A percentile compares a stretch with the other conserved stretches of the same genome.
Conservation (phyloP, 1,284 basidiomycete species). For the Athelia psychrophila region DNA sequence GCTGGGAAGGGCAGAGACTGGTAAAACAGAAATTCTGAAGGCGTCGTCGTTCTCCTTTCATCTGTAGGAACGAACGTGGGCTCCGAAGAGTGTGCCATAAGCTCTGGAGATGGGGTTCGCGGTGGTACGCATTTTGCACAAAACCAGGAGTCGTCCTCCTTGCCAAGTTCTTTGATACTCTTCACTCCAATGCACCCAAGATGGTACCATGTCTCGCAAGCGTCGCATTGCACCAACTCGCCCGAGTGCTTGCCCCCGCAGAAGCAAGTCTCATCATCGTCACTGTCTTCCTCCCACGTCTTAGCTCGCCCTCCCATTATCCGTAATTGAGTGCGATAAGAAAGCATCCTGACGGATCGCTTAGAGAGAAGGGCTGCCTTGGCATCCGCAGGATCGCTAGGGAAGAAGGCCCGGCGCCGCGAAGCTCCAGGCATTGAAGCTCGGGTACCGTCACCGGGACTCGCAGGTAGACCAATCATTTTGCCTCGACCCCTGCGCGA, state of each 20-base stretch:
- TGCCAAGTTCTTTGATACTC: constrained; percentile 59
- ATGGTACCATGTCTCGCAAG: constrained; percentile 76
- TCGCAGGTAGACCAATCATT: constrained; percentile 45
- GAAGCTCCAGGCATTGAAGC: too few species aligned
- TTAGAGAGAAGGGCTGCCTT: constrained; percentile 67
- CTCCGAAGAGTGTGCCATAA: constrained; percentile 32
- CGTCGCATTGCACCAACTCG: constrained; percentile 74
- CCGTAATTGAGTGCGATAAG: constrained; percentile 42
- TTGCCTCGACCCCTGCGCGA: constrained; percentile 51
- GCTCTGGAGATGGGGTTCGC: constrained; percentile 34
- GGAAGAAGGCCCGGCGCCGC: constrained; percentile 37
- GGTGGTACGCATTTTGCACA: constrained; percentile 50
- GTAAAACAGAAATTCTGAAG: constrained; percentile 52
- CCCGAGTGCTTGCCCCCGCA: constrained; percentile 66
- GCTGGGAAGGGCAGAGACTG: constrained; percentile 36
- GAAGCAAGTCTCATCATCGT: constrained; percentile 58
- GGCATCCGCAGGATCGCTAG: constrained; percentile 70
- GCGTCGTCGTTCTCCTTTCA: constrained; percentile 25
- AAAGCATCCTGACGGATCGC: constrained; percentile 57
- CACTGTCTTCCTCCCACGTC: constrained; percentile 33
- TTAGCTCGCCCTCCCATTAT: constrained; percentile 22
- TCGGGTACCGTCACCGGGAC: not conserved
- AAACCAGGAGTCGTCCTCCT: constrained; percentile 74
- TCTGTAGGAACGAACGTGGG: constrained; percentile 66
- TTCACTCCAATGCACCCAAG: constrained; percentile 69